Conservation (phyloP, 164 flowering plant genomes). For the Annona cherimola region DNA sequence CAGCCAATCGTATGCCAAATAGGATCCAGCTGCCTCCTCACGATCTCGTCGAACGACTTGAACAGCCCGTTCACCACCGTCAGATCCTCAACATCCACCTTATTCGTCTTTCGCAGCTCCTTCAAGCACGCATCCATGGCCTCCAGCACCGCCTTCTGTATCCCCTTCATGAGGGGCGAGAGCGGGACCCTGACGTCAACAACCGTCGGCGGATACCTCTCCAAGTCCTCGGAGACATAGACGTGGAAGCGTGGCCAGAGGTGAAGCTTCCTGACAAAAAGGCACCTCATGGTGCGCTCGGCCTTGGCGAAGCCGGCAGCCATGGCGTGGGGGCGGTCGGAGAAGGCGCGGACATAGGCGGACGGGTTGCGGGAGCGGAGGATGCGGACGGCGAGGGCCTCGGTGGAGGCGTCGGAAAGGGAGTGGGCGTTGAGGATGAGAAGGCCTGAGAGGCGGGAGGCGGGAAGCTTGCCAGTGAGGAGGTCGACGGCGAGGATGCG, state of each 20-base stretch:
- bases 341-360: conserved; percentile 61
- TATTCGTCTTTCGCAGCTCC: conserved; percentile 95
- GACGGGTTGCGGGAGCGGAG: conserved; percentile 36
- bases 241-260: conserved; percentile 98
- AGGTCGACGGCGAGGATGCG: conserved; percentile 88
- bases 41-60: conserved; percentile 96
- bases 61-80: conserved; percentile 94
- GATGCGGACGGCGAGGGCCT: conserved; percentile 76
- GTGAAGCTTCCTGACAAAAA: conserved; percentile 53
- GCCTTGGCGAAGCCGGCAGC: conserved; percentile 81
- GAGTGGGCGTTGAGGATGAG: conserved; percentile 63
- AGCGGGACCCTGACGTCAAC: conserved; percentile 76
- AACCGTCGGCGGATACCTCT: conserved; percentile 74
- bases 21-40: conserved; percentile 88
- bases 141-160: conserved; percentile 84
- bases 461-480: conserved; percentile 51
- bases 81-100: conserved; percentile 96
- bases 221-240: conserved; percentile 79
- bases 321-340: conserved; percentile 77
- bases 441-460: conserved; percentile 51
- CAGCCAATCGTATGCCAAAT: conserved; percentile 95
- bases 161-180: conserved; percentile 51
- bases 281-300: conserved; percentile 68
- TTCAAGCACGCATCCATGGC: conserved; percentile 96
- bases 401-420: conserved; percentile 77